Evolutionary conservation across 257 asterid genomes (phyloP), one percentile per base, ranked within the genome.

Genomic region (Rauvolfia tetraphylla): DNA sequence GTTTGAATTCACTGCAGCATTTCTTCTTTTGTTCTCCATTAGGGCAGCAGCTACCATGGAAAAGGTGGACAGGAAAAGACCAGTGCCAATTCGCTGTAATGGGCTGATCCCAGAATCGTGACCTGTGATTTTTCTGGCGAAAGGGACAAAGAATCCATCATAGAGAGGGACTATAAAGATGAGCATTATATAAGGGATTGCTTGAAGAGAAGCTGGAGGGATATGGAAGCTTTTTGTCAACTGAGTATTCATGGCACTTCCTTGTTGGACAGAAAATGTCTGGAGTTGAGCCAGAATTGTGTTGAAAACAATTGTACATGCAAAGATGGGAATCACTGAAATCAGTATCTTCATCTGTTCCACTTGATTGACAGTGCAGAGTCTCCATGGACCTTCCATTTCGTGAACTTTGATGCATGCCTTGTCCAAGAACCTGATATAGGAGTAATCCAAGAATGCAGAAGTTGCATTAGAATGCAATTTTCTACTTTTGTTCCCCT

Each of bases 251-350:
- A 95, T 95, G 22, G 89, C 29, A 71, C 89, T 86, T 42, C 93
- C 99, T 80, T 95, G 99, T 78, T 92, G 99, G 81, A 95, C 99
- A 41, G 99, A 95, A 85, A 95, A 95, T 23, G 99, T 95, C 23
- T 95, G 99, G 13, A 95, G 85, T 48, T 95, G 99, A 7, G 99
- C 99, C 1, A 95, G 72, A 17, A 93, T 90, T 23, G 99, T 92
- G 85, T 95, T 95, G 97, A 95, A 95, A 0, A 92, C 72, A 17
- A 95, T 95, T 11, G 99, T 95, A 91, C 97, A 91, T 49, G 96
- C 92, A 78, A 95, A 91, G 68, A 95, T 95, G 2, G 99, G 98
- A 4, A 91, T 49, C 18, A 89, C 84, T 66, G 96, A 83, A 6
- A 95, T 85, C 11, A 95, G 79, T 29, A 73, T 83, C 76, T 95